Base-by-base conservation (phyloP, 1,139 yeast species). In the Yamadazyma conglobata region DNA sequence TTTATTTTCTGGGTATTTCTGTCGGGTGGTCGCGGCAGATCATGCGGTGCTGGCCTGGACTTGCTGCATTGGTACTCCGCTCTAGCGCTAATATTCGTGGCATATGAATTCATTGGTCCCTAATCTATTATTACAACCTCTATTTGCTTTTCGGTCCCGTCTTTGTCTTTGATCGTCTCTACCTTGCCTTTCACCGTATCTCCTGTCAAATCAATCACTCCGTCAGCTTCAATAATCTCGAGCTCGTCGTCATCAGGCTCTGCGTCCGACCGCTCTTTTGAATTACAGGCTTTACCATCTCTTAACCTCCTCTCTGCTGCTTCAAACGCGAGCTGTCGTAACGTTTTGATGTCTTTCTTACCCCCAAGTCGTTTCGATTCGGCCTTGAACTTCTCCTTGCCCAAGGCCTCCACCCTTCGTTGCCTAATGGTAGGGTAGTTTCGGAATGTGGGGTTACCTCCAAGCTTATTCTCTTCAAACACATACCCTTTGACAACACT, bases 231-330 rank as follows among this genome's bases (percentile, higher is more conserved):
- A n/a, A 29, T 22, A 4, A 37, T 33, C 25, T 50, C 60, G 13
- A 68, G 43, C 3, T 68, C 74, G 8, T 54, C 52, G 29, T 60
- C 68, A 5, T 47, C 49, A 2, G 62, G 63, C 24, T 47, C 57
- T 15, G 57, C 55, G 15, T 43, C 50, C 7, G 40, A 40, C n/a
- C 37, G 42, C 7, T 40, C 43, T 5, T 21, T 22, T 10, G 38
- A 40, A 15, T 39, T 49, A 41, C 91, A 83, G 72, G 78, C 70
- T 40, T 73, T 73, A 5, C 70, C 57, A 47, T 82, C 91, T 12
- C 56, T 49, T 6, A 66, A 51, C 33, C 95, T 58, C 39, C 83
- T 56, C 38, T 79, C 79, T 0, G 93, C 85, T 2, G 95, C 95
- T 34, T 65, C 68, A 5, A 78, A 60, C 27, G 80, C 75, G 43